A percentile compares a stretch with the other conserved stretches of the same genome.
Conservation (phyloP, 1,139 yeast species). For the Yamadazyma blattariae region DNA sequence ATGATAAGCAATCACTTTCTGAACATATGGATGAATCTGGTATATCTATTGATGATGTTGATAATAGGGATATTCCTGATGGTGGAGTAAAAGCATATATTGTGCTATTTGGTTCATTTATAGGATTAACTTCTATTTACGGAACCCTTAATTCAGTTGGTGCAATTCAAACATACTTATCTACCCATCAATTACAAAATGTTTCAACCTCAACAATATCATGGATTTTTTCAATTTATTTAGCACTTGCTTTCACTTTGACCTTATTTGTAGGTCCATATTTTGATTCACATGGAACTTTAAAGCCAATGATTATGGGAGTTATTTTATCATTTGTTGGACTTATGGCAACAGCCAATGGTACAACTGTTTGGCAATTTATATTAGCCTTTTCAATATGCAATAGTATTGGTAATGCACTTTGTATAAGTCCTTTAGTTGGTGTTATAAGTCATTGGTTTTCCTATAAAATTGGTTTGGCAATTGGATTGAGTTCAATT, state of each 20-base stretch:
- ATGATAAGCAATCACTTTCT: too few species aligned
- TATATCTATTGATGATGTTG: background rate
- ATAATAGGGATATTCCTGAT: constrained; percentile 47
- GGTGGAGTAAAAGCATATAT: constrained; percentile 60
- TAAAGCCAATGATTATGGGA: constrained; percentile 42
- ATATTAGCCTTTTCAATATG: constrained; percentile 46
- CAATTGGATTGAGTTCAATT: constrained; percentile 55
- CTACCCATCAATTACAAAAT: constrained; percentile 48
- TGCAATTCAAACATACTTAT: constrained; percentile 59
- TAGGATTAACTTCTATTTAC: constrained; percentile 55
- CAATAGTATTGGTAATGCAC: constrained; percentile 55
- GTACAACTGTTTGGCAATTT: constrained; percentile 51
- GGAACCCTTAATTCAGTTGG: constrained; percentile 66
- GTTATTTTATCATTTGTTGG: constrained; percentile 44
- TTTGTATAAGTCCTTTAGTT: constrained; percentile 56
- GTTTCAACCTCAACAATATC: constrained; percentile 48
- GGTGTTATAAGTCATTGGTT: constrained; percentile 62
- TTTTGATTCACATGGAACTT: constrained; percentile 51
- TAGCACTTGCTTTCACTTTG: constrained; percentile 54
- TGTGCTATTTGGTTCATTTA: constrained; percentile 62
- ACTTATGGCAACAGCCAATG: constrained; percentile 49
- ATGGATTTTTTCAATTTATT: constrained; percentile 67
- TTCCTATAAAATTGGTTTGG: constrained; percentile 48
- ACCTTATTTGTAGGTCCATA: constrained; percentile 47
- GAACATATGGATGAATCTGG: background rate